Evolutionary conservation across 495 filamentous ascomycete species (phyloP).

Genomic region (Platismatia glauca): DNA sequence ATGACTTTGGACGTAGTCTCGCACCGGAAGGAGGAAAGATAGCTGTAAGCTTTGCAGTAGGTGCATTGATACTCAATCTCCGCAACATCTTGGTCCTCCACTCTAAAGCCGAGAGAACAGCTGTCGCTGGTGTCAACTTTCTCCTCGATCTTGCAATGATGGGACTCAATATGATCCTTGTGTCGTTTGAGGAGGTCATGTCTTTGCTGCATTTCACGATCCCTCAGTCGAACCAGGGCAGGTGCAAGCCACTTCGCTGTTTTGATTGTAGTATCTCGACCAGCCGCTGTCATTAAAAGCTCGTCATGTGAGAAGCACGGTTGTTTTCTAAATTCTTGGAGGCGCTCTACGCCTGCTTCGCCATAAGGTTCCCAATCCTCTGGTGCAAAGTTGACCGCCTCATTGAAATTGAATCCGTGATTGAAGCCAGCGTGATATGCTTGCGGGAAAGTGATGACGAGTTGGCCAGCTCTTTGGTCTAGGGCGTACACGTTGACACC

Average conservation of each 20-base stretch:
- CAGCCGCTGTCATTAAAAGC: slow-evolving; percentile 78
- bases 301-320: slow-evolving; percentile 98
- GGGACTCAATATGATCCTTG: slow-evolving; percentile 39
- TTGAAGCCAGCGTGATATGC: slow-evolving; percentile 93
- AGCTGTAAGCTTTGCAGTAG: slow-evolving; percentile 87
- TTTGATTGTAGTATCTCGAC: slow-evolving; percentile 71
- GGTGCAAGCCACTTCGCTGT: slow-evolving; percentile 93
- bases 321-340: slow-evolving; percentile 81
- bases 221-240: slow-evolving; percentile 66
- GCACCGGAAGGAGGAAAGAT: slow-evolving; percentile 84
- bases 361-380: slow-evolving; percentile 95
- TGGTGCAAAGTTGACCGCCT: slow-evolving; percentile 97
- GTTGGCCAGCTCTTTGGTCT: slow-evolving; percentile 90
- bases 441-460: slow-evolving; percentile 90
- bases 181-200: slow-evolving; percentile 58
- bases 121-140: slow-evolving; percentile 26
- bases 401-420: slow-evolving; percentile 97
- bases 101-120: slow-evolving; percentile 38
- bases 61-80: slow-evolving; percentile 87
- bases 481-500: slow-evolving; percentile 88
- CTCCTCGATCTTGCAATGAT: slow-evolving; percentile 39
- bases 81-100: slow-evolving; percentile 64
- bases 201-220: slow-evolving; percentile 62
- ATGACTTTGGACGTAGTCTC: slow-evolving; percentile 64
- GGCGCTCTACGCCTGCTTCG: slow-evolving; percentile 71